Evolutionary conservation across 73 alveolate species (phyloP), one percentile per base, ranked within the genome.

Genomic region (Paramecium bursaria): DNA sequence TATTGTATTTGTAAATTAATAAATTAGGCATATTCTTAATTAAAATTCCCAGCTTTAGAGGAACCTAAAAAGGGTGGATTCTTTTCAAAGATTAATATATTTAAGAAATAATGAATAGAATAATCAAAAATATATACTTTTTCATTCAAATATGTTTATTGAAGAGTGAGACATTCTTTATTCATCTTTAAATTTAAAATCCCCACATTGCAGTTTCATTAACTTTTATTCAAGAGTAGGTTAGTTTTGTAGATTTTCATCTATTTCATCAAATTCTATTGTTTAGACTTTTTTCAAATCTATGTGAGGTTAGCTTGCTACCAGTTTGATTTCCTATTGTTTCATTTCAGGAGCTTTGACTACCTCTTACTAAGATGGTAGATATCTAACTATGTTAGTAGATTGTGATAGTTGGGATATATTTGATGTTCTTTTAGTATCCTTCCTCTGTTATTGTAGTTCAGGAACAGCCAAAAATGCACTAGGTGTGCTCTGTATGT

Each of bases 51-150:
- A 35, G 21, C 27, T 39, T 42, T 67, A 21, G 82, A 67, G n/a
- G 82, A 67, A 21, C 82, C 82, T 21, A 67, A 67, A 15, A 67
- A 67, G 44, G 76, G 76, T 57, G 82, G 82, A 39, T 67, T 67
- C 13, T 67, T 53, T 53, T 53, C 60, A 1, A 67, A 67, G 44
- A 15, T 67, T 15, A 67, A 67, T 19, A 67, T 67, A 25, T 67
- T 67, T 42, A 67, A 67, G 35, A 67, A 67, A 19, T 14, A 31
- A 67, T 67, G 82, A 67, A 47, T 67, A 67, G 44, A 30, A 30
- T 27, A 57, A 29, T 57, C 27, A 30, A 57, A 30, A 23, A 7
- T 30, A 30, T n/a, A 57, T 51, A 50, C 23, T 51, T 51, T 51
- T n/a, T n/a, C n/a, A n/a, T n/a, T 55, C 75, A 55, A 55, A 55